Base-by-base conservation (phyloP, 345 rosid species). In the Populus deltoides region DNA sequence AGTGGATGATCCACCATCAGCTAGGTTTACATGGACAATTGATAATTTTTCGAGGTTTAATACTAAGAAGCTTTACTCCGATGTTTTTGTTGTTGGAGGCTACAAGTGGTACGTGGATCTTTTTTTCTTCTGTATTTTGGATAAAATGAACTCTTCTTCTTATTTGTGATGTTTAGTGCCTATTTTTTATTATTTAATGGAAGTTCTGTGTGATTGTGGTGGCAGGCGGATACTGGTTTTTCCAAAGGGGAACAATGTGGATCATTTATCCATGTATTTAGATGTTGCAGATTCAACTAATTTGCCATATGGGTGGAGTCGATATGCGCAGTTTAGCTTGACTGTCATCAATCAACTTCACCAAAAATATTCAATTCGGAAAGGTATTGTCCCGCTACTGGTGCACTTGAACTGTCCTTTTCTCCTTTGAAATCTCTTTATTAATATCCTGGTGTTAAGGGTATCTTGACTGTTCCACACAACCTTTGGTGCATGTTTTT, bases 301-400 rank as follows among this genome's bases (percentile, higher is more conserved):
- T 59, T 68, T 86, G 77, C 90, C 88, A 2, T 78, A 76, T 35
- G 88, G 87, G 31, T 90, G 92, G 93, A 81, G 87, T 75, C 84
- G 90, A 80, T 77, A 81, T 61, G 88, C 86, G 18, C 82, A 78
- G 68, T 85, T 88, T 66, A 85, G 81, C 78, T 80, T 84, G 18
- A 77, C 86, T 38, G 73, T 88, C 35, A 67, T 85, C 71, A 82
- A 90, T 80, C 91, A 88, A 78, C 65, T 78, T 12, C 78, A 83
- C 59, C 66, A 38, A 22, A 88, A 80, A 65, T 75, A 66, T 76
- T 75, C 89, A 6, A 77, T 80, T 25, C 79, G 85, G 57, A 79
- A 83, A 74, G 88, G 91, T 85, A 78, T 45, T 47, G 27, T 65
- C 67, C 24, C 39, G 3, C 63, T 7, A 17, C 65, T 55, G 25